Percentiles rank a stretch among this genome's conserved stretches.
Conservation (phyloP, 129 eudicot genomes). For the Tagetes patula region DNA sequence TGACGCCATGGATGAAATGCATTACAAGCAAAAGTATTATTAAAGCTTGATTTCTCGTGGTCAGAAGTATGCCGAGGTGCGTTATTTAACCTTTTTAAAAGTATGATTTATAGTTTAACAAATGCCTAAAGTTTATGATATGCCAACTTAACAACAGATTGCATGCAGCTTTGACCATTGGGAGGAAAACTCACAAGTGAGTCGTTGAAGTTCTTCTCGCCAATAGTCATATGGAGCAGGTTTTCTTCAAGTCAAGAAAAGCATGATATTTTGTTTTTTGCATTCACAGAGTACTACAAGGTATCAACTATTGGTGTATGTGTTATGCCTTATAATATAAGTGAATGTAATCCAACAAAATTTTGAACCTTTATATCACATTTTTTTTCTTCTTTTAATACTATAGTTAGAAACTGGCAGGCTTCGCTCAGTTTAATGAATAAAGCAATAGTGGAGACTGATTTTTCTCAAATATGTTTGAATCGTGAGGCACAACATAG, state of each 20-base stretch:
- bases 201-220: slow-evolving; percentile 92
- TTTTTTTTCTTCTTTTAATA: not conserved
- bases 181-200: slow-evolving; percentile 88
- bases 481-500: slow-evolving; percentile 80
- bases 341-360: slow-evolving; percentile 4
- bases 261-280: slow-evolving; percentile 57
- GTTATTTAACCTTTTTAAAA: not conserved
- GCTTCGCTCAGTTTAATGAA: slow-evolving; percentile 83
- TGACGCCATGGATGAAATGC: slow-evolving; percentile 54
- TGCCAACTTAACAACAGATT: slow-evolving; percentile 57
- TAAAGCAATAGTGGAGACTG: slow-evolving; percentile 50
- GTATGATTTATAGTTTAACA: not conserved
- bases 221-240: slow-evolving; percentile 90
- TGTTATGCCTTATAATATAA: not conserved
- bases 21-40: slow-evolving; percentile 81
- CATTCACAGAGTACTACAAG: slow-evolving; percentile 85
- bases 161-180: slow-evolving; percentile 98
- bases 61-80: slow-evolving; percentile 73
- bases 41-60: slow-evolving; percentile 66
- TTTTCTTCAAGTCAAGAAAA: slow-evolving; percentile 61
- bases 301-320: slow-evolving; percentile 30
- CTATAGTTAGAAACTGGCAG: slow-evolving; percentile 34
- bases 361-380: not conserved
- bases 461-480: slow-evolving; percentile 40
- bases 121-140: slow-evolving; percentile 32